These are phyloP conservation scores for Oxytropis ochrocephala DNA, from an alignment of 306 rosid genomes.

Conservation along the genomic window DNA sequence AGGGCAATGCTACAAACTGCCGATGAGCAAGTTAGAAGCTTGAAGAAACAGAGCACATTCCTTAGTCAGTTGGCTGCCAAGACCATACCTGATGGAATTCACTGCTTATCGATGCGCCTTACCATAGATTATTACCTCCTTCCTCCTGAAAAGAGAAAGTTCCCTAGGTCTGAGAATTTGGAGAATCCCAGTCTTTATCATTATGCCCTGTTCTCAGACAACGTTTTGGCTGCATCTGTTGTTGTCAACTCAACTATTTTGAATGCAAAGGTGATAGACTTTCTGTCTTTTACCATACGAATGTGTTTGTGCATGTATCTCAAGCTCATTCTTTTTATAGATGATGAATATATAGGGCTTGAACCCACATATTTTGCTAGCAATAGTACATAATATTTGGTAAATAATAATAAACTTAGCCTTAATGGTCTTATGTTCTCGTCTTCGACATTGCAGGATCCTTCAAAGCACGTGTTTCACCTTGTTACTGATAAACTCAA, in stretches of 20 bases:
- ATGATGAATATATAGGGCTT: slow-evolving; percentile 1
- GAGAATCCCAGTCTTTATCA: slow-evolving; percentile 78
- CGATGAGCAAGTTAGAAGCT: slow-evolving; percentile 81
- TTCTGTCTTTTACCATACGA: background rate
- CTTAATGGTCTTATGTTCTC: slow-evolving; percentile 19
- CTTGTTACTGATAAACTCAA: slow-evolving; percentile 90
- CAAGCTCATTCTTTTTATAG: background rate
- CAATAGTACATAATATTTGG: background rate
- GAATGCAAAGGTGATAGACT: slow-evolving; percentile 74
- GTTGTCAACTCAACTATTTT: slow-evolving; percentile 84
- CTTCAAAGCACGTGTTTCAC: slow-evolving; percentile 92
- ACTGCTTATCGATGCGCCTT: slow-evolving; percentile 87
- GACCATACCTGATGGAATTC: slow-evolving; percentile 87
- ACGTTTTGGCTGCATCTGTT: slow-evolving; percentile 94
- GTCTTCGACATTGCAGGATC: slow-evolving; percentile 62
- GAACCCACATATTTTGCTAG: background rate
- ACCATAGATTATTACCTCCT: slow-evolving; percentile 91
- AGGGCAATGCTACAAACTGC: slow-evolving; percentile 96
- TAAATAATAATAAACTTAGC: slow-evolving; percentile 1
- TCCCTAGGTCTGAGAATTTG: slow-evolving; percentile 77
- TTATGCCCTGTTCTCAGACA: slow-evolving; percentile 94
- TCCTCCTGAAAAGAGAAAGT: slow-evolving; percentile 62
- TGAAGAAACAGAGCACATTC: slow-evolving; percentile 89
- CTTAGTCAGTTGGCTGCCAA: slow-evolving; percentile 94
- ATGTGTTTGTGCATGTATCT: background rate